Evolutionary conservation across 139 green algal genomes (phyloP), one percentile per base, ranked within the genome.

Genomic region (Nannochloris sp.): DNA sequence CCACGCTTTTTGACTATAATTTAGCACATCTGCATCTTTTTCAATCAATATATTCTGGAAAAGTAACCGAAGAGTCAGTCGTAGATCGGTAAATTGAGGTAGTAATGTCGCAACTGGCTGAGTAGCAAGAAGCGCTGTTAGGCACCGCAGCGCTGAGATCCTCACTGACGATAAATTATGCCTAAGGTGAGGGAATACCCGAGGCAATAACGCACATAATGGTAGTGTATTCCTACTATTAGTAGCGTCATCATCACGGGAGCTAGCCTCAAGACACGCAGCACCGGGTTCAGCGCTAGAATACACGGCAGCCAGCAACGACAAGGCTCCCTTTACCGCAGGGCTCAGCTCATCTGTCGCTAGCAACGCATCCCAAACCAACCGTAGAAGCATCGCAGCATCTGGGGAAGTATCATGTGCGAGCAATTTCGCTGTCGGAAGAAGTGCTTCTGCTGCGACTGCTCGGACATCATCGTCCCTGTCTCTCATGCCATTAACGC

Each of bases 381-480:
- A 56, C 4, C 14, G 10, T 10, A 32, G 10, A 27, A 29, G n/a
- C 88, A 60, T 36, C 29, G n/a, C 47, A 78, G 53, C 30, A 51
- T 53, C 60, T 47, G 47, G 15, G 25, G 39, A 65, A 6, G 6
- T 15, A 15, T 36, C 24, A 6, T n/a, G 24, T 1, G 60, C 64
- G 51, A 97, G 73, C 31, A 58, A 32, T 2, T 35, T 36, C 8
- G 87, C 86, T 32, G 88, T 70, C 0, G 92, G 90, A 60, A 92
- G 71, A 37, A 97, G 75, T 19, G 89, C 89, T 27, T 96, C 89
- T 8, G 92, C 92, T 6, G 90, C 89, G 37, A 92, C 89, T 10
- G 88, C 87, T n/a, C 85, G 76, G 58, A 97, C 90, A 68, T 96
- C 92, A 68, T 97, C 92, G 42, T 95, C 86, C 2, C 25, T 44